Base-by-base conservation (phyloP, 371 early-diverging fungal genomes). In the Syncephalastrum monosporum region DNA sequence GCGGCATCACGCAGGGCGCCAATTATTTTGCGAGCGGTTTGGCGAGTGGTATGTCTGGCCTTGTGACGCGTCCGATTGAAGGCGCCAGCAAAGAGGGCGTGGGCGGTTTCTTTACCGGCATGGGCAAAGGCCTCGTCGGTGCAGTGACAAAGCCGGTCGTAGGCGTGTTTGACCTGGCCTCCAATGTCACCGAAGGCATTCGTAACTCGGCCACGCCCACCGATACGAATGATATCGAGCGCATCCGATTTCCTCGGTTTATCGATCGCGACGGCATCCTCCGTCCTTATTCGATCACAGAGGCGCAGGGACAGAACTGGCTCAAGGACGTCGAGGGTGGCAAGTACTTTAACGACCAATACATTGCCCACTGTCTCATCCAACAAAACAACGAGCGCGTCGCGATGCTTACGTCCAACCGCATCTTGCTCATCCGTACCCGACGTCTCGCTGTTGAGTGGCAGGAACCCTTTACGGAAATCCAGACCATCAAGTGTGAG, bases 131-230 rank as follows among this genome's bases (percentile, higher is more conserved):
- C 0, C 63, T 97, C 14, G 91, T 98, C 12, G 99, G 95, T 5
- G 91, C 81, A 1, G 87, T 94, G 6, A 89, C 94, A 14, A 95
- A 95, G 63, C 96, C 96, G 3, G 79, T 93, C 13, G 87, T 92
- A 2, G 96, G 96, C 0, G 81, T 94, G 27, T 87, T 93, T 55
- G 96, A 95, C 56, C 72, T 94, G 53, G 92, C 93, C 0, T 88
- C 88, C 14, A 90, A 89, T 59, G 86, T 95, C 1, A 67, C 73
- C 5, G 79, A 76, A 53, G 96, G 98, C 29, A 97, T 99, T 64
- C 88, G 91, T 12, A 96, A 97, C 72, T 95, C 97, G 13, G 94
- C 98, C 0, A 94, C 93, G 0, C 93, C 93, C n/a, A 91, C 92
- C 70, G 94, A 94, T 56, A 83, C 81, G 54, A 77, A 81, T 21